Evolutionary conservation across 169 alveolate genomes (phyloP).

Genomic region (Eimeria acervulina): DNA sequence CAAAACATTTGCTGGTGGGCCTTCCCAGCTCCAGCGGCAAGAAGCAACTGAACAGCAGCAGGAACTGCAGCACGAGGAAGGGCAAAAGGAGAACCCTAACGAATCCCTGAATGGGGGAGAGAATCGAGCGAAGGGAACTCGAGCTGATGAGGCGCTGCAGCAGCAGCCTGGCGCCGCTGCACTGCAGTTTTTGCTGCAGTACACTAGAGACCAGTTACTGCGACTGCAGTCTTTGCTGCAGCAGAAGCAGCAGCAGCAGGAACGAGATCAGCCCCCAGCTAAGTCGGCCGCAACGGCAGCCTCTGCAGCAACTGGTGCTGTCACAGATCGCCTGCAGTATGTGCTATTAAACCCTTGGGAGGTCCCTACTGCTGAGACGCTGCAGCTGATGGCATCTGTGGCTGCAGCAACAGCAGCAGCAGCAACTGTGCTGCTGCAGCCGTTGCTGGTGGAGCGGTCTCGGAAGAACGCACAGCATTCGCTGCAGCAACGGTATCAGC

Average conservation of each 20-base stretch:
- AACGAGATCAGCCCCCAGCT: neutral
- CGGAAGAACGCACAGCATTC: neutral
- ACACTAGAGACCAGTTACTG: neutral
- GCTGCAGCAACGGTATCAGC: slow-evolving; percentile 32
- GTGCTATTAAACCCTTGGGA: neutral
- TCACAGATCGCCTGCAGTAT: slow-evolving; percentile 44
- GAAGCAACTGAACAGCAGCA: slow-evolving; percentile 24
- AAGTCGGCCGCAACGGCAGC: neutral
- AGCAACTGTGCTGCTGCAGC: slow-evolving; percentile 44
- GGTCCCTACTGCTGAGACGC: slow-evolving; percentile 28
- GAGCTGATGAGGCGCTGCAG: neutral
- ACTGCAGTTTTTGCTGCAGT: slow-evolving; percentile 25
- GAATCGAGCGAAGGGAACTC: neutral
- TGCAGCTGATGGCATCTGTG: slow-evolving; percentile 48
- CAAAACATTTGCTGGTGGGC: slow-evolving; percentile 5
- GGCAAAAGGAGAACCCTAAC: slow-evolving; percentile 6
- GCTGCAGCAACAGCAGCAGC: slow-evolving; percentile 73
- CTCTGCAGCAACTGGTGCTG: slow-evolving; percentile 13
- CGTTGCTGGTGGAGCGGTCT: slow-evolving; percentile 12
- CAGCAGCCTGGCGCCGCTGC: slow-evolving; percentile 47
- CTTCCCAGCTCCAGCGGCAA: slow-evolving; percentile 29
- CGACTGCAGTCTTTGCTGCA: neutral
- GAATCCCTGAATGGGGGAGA: too few relatives aligned
- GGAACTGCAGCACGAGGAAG: neutral
- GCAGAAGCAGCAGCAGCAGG: slow-evolving; percentile 24